Conservation (phyloP, 129 eudicot species). For the Artemisia annua region DNA sequence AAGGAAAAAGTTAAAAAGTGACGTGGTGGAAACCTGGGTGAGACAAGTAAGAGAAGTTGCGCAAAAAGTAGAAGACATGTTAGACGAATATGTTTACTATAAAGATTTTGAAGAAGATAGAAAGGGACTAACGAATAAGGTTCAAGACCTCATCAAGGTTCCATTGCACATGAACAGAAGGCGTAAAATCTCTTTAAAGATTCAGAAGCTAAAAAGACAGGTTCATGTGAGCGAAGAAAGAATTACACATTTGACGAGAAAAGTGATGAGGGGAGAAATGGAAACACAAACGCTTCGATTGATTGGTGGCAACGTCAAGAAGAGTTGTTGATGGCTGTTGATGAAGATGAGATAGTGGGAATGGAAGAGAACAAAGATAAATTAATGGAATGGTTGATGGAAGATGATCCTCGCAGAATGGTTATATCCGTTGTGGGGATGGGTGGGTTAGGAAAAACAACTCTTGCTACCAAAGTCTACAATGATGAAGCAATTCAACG, state of each 20-base stretch:
- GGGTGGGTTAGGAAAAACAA: slow-evolving; percentile 80
- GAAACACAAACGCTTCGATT: slow-evolving; percentile 29
- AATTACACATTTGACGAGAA: slow-evolving; percentile 39
- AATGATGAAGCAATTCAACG: slow-evolving; percentile 38
- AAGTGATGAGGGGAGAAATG: slow-evolving; percentile 23
- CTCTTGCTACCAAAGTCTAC: slow-evolving; percentile 48
- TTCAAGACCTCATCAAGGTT: slow-evolving; percentile 34
- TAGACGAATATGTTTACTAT: slow-evolving; percentile 49
- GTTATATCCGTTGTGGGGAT: slow-evolving; percentile 65
- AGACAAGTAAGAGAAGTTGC: slow-evolving; percentile 55
- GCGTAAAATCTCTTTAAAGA: slow-evolving; percentile 38
- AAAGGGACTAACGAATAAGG: slow-evolving; percentile 38
- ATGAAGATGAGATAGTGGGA: slow-evolving; percentile 53
- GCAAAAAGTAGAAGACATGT: slow-evolving; percentile 43
- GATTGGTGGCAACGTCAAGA: slow-evolving; percentile 60
- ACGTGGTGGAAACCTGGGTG: slow-evolving; percentile 48
- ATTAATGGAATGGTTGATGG: slow-evolving; percentile 41
- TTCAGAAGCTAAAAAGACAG: slow-evolving; percentile 44
- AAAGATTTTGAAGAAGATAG: slow-evolving; percentile 32
- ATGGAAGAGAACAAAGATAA: slow-evolving; percentile 34
- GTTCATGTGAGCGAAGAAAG: slow-evolving; percentile 50
- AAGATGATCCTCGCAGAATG: slow-evolving; percentile 40
- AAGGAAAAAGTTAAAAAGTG: slow-evolving; percentile 36
- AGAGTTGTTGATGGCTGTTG: slow-evolving; percentile 37
- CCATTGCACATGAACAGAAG: slow-evolving; percentile 36